phyloP scores from a whole-genome alignment of 805 yeast genomes.

The Kazachstania psychrophila region DNA sequence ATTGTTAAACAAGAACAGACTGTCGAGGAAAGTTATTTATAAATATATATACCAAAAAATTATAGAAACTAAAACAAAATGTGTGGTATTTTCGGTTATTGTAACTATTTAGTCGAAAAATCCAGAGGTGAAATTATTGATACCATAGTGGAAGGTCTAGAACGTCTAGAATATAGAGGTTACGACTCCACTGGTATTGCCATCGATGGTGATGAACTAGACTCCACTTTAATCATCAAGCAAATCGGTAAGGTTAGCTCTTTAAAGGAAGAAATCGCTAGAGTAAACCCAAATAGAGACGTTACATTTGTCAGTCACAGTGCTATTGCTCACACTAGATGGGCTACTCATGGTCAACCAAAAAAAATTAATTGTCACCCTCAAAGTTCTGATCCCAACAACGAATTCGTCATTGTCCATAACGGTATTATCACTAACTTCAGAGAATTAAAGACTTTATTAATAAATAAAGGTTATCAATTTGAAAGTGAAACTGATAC shows the following conservation, averaged over 20 bases:
- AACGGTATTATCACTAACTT: slow-evolving; percentile 97
- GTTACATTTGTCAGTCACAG: slow-evolving; percentile 73
- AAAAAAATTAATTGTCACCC: slow-evolving; percentile 86
- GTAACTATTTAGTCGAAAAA: slow-evolving; percentile 86
- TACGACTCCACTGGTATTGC: slow-evolving; percentile 97
- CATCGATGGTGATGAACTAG: slow-evolving; percentile 75
- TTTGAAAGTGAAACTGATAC: slow-evolving; percentile 95
- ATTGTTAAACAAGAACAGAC: no score
- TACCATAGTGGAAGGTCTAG: slow-evolving; percentile 78
- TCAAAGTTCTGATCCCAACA: slow-evolving; percentile 73
- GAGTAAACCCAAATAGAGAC: slow-evolving; percentile 44
- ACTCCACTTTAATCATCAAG: slow-evolving; percentile 64
- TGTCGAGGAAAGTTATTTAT: no score
- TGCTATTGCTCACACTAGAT: slow-evolving; percentile 98
- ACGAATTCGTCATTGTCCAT: slow-evolving; percentile 89
- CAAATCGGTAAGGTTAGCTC: slow-evolving; percentile 87
- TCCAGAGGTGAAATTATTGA: slow-evolving; percentile 87
- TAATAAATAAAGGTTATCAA: slow-evolving; percentile 64
- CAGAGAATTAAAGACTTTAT: slow-evolving; percentile 78
- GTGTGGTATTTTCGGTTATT: slow-evolving; percentile 98
- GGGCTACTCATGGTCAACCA: slow-evolving; percentile 99
- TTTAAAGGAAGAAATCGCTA: slow-evolving; percentile 56
- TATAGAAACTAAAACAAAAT: slow-evolving; percentile 13
- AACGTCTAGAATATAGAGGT: slow-evolving; percentile 92
- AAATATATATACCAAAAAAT: no score